phyloP scores from a whole-genome alignment of 1,284 basidiomycete species.

The Sporisorium scitamineum region DNA sequence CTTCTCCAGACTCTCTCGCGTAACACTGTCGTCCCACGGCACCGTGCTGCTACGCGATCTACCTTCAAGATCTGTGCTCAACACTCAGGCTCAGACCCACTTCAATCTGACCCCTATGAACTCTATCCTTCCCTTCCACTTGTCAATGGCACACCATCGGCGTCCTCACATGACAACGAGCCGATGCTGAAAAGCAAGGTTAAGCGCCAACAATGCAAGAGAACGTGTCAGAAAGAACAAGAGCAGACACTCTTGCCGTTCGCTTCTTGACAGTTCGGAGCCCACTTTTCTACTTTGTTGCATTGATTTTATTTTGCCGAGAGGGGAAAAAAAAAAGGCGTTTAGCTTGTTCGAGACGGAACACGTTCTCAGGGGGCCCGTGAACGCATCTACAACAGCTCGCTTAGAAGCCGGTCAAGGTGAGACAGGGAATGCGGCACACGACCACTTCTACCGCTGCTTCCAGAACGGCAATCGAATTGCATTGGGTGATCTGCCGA shows the following conservation, averaged over 20 bases:
- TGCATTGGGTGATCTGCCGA: not conserved
- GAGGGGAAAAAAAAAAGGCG: not conserved
- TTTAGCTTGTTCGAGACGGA: not conserved
- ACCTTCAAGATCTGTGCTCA: not conserved
- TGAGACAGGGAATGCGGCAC: not conserved
- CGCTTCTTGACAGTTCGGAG: conserved; percentile 14
- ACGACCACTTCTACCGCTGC: no score
- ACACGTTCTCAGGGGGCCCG: conserved; percentile 28
- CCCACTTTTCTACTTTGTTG: not conserved
- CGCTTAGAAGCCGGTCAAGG: conserved; percentile 14
- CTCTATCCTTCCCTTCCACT: not conserved
- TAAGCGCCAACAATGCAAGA: conserved; percentile 2
- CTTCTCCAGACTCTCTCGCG: not conserved
- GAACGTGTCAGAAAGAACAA: conserved; percentile 6
- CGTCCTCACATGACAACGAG: no score
- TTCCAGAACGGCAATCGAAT: not conserved
- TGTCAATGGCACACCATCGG: not conserved
- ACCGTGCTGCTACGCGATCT: not conserved
- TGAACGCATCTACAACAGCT: not conserved
- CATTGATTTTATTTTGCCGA: not conserved
- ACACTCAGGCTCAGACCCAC: not conserved
- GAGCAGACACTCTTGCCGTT: not conserved
- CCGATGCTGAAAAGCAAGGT: no score
- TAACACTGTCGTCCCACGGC: not conserved
- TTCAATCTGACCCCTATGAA: not conserved